phyloP scores from a whole-genome alignment of 441 rosid species.

The Croton setiger region DNA sequence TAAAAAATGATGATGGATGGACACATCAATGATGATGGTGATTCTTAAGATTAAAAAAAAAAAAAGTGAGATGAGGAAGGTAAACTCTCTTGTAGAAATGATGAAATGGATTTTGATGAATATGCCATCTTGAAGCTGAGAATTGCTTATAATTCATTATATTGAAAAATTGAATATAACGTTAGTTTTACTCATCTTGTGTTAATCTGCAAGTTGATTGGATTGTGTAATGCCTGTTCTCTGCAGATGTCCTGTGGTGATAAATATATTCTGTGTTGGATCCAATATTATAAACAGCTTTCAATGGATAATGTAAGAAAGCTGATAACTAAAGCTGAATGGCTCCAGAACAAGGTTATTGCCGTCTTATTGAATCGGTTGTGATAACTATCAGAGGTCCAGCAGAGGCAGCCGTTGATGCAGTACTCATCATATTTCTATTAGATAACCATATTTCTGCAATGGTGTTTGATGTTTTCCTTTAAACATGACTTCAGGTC shows the following conservation, averaged over 20 bases:
- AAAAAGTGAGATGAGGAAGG: too few species aligned
- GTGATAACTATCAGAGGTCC: slow-evolving; percentile 77
- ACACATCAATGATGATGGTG: too few species aligned
- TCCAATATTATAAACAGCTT: slow-evolving; percentile 85
- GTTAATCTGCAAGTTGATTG: slow-evolving; percentile 16
- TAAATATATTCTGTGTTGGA: slow-evolving; percentile 72
- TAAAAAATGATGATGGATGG: too few species aligned
- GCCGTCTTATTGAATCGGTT: slow-evolving; percentile 85
- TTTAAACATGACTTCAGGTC: slow-evolving; percentile 40
- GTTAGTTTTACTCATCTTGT: background rate
- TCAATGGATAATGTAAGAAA: slow-evolving; percentile 78
- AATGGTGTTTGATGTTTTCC: background rate
- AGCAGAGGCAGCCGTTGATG: slow-evolving; percentile 94
- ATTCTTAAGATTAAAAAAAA: too few species aligned
- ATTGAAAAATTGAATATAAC: too few species aligned
- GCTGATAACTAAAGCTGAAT: slow-evolving; percentile 87
- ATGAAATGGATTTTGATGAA: too few species aligned
- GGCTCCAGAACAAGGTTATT: slow-evolving; percentile 95
- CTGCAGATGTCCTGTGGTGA: slow-evolving; percentile 89
- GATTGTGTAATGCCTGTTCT: slow-evolving; percentile 7
- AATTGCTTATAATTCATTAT: too few species aligned
- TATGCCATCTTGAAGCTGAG: too few species aligned
- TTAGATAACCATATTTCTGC: background rate
- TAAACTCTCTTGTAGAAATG: too few species aligned
- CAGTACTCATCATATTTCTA: slow-evolving; percentile 37